Conservation (phyloP, 768 basidiomycete species). For the Holtermannia corniformis region DNA sequence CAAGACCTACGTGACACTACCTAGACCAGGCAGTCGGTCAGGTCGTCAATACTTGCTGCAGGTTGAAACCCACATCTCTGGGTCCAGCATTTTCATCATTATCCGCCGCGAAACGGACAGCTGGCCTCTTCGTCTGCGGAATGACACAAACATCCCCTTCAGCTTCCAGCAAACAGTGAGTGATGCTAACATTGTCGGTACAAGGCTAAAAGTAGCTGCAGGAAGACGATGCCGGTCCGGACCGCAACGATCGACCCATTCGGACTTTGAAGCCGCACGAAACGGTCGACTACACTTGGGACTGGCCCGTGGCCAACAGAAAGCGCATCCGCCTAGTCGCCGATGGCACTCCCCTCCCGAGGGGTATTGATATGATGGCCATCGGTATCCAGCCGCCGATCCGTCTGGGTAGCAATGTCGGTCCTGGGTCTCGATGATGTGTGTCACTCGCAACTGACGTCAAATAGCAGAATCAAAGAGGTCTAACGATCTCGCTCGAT, state of each 20-base stretch:
- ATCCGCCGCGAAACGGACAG: constrained; percentile 56
- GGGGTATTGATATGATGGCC: constrained; percentile 82
- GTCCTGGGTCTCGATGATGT: too few relatives aligned
- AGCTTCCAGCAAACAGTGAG: constrained; percentile 65
- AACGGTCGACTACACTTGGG: constrained; percentile 75
- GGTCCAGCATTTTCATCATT: constrained; percentile 79
- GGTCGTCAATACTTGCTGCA: constrained; percentile 53
- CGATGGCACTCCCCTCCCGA: constrained; percentile 49
- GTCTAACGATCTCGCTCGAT: constrained; percentile 69
- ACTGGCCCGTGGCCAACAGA: constrained; percentile 70
- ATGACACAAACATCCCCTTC: constrained; percentile 66
- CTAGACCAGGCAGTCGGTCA: constrained; percentile 17
- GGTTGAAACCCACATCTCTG: constrained; percentile 70
- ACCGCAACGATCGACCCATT: constrained; percentile 36
- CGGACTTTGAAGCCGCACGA: constrained; percentile 49
- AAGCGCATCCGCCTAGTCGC: constrained; percentile 65
- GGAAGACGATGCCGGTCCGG: constrained; percentile 46
- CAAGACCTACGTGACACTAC: constrained; percentile 38
- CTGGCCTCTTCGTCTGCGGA: constrained; percentile 89
- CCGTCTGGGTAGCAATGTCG: constrained; percentile 49
- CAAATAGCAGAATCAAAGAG: constrained; percentile 40
- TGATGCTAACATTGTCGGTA: neutral
- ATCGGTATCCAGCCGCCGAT: constrained; percentile 87
- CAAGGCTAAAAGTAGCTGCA: too few relatives aligned
- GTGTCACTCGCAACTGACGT: constrained; percentile 6